Evolutionary conservation across 106 monocot species (phyloP).

Genomic region (Ottelia alismoides): DNA sequence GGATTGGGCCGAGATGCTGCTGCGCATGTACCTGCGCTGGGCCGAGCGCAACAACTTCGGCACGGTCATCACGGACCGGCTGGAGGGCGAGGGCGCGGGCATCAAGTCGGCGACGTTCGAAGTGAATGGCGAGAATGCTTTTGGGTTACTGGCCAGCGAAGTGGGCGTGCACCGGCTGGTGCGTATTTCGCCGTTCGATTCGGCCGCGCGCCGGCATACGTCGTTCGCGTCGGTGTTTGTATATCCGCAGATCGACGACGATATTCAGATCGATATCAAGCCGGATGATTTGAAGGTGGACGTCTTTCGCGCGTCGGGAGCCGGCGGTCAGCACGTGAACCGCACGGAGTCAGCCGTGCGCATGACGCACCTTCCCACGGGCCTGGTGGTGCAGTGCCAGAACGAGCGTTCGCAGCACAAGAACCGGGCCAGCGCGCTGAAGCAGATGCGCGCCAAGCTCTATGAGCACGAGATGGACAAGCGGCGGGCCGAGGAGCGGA

Average conservation of each 20-base stretch:
- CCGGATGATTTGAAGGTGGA: not conserved
- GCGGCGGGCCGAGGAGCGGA: not conserved
- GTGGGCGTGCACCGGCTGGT: not conserved
- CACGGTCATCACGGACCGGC: too few species aligned
- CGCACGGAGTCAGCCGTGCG: not conserved
- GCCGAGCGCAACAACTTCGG: too few species aligned
- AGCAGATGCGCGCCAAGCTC: not conserved
- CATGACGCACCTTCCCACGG: not conserved
- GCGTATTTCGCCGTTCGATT: not conserved
- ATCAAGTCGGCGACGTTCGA: too few species aligned
- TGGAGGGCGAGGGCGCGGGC: too few species aligned
- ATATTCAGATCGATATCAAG: not conserved
- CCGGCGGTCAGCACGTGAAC: not conserved
- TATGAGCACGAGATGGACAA: not conserved
- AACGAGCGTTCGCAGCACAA: not conserved
- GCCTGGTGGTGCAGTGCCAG: not conserved
- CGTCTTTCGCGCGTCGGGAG: not conserved
- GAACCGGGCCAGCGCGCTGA: not conserved
- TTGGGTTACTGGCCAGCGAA: not conserved
- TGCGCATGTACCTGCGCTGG: too few species aligned
- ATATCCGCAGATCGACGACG: not conserved
- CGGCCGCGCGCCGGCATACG: not conserved
- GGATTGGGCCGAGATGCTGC: too few species aligned
- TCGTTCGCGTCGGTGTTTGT: not conserved
- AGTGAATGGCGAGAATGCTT: not conserved